Conservation (phyloP, 2,329 filamentous ascomycete species). For the Elsinoe necatrix region DNA sequence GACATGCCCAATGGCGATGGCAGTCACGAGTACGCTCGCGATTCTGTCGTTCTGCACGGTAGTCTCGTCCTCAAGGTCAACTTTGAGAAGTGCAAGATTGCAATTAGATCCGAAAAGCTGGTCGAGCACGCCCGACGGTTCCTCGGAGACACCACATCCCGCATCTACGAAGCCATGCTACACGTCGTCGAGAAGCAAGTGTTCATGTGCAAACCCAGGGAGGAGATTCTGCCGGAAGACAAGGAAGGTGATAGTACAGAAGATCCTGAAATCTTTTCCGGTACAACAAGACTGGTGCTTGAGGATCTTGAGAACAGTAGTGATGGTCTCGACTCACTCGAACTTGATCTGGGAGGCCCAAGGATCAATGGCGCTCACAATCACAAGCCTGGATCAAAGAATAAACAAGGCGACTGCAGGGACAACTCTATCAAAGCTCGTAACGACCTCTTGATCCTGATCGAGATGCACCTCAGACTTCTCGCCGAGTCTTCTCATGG, state of each 20-base stretch:
- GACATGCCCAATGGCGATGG: constrained; percentile 25
- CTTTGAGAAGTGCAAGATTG: constrained; percentile 73
- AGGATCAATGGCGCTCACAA: constrained; percentile 16
- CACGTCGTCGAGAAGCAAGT: constrained; percentile 61
- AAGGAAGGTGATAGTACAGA: constrained; percentile 36
- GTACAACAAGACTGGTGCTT: constrained; percentile 21
- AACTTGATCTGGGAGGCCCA: constrained; percentile 30
- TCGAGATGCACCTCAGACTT: constrained; percentile 65
- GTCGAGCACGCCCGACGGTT: constrained; percentile 62
- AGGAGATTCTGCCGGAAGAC: constrained; percentile 32
- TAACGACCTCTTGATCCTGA: constrained; percentile 42
- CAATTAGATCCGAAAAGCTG: constrained; percentile 70
- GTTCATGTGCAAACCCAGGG: constrained; percentile 56
- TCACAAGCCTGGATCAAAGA: constrained; percentile 17
- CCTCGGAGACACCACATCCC: constrained; percentile 64
- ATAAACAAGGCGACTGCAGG: constrained; percentile 17
- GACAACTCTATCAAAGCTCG: constrained; percentile 30
- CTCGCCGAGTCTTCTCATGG: constrained; percentile 60
- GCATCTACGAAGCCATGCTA: constrained; percentile 69
- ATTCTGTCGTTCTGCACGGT: constrained; percentile 43
- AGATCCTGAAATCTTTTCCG: constrained; percentile 34
- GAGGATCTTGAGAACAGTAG: constrained; percentile 14
- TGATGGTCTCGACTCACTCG: constrained; percentile 15
- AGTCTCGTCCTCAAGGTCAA: constrained; percentile 71
- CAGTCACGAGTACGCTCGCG: constrained; percentile 19